A percentile compares a stretch with the other conserved stretches of the same genome.
Conservation (phyloP, 2,329 filamentous ascomycete genomes). For the Claviceps pazoutovae region DNA sequence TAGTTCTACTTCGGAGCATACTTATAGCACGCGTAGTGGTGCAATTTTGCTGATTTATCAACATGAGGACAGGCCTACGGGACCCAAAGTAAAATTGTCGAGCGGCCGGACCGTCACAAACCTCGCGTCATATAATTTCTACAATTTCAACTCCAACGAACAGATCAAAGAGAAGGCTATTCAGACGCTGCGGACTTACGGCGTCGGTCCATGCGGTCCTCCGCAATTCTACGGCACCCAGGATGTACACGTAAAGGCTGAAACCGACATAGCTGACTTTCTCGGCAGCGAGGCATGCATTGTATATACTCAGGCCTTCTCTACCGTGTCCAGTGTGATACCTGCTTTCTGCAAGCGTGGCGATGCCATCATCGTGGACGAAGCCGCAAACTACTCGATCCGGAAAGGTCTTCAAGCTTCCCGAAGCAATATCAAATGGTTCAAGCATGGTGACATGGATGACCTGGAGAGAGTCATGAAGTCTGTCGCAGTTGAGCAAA, state of each 20-base stretch:
- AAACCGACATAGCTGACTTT: conserved; percentile 83
- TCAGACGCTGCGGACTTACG: conserved; percentile 83
- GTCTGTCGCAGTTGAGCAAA: conserved; percentile 77
- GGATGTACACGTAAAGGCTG: conserved; percentile 94
- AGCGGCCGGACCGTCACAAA: conserved; percentile 88
- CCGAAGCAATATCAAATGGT: conserved; percentile 84
- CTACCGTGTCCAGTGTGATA: conserved; percentile 92
- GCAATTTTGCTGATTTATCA: not conserved
- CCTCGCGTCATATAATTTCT: conserved; percentile 91
- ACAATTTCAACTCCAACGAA: conserved; percentile 91
- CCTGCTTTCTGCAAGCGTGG: conserved; percentile 94
- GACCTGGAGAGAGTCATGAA: conserved; percentile 77
- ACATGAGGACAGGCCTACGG: conserved; percentile 54
- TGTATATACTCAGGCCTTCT: conserved; percentile 91
- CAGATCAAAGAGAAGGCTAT: conserved; percentile 90
- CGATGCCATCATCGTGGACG: conserved; percentile 92
- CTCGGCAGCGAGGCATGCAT: conserved; percentile 82
- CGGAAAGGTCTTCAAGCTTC: conserved; percentile 90
- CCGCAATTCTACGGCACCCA: conserved; percentile 98
- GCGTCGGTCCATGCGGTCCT: conserved; percentile 90
- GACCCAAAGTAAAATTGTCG: conserved; percentile 75
- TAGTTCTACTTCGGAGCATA: not conserved
- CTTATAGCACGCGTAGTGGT: not conserved
- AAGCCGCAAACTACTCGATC: conserved; percentile 84
- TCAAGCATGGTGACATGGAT: conserved; percentile 89